Evolutionary conservation across 805 yeast genomes (phyloP).

Genomic region (Hyphopichia homilentoma): DNA sequence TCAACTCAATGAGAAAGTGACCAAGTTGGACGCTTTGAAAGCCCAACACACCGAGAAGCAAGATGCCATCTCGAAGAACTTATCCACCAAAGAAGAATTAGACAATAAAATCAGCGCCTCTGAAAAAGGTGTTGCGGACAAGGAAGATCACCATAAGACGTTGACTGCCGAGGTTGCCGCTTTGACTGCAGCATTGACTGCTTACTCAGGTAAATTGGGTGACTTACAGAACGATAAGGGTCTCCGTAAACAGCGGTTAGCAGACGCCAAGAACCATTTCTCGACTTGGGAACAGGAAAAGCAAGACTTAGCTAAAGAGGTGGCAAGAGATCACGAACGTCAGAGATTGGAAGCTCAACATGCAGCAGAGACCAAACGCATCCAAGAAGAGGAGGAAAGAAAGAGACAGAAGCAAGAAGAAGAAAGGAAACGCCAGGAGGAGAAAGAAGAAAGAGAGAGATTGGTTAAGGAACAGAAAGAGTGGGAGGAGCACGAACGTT

Average conservation of each 20-base stretch:
- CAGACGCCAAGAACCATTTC: conserved; percentile 38
- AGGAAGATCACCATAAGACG: conserved; percentile 33
- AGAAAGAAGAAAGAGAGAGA: conserved; percentile 16
- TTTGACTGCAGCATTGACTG: conserved; percentile 39
- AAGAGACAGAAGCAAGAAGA: conserved; percentile 31
- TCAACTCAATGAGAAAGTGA: conserved; percentile 37
- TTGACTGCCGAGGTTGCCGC: conserved; percentile 42
- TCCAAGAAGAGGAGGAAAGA: conserved; percentile 31
- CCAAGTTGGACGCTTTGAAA: conserved; percentile 29
- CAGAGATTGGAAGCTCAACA: conserved; percentile 41
- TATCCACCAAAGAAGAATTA: conserved; percentile 38
- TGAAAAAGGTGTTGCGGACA: conserved; percentile 32
- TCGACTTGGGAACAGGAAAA: conserved; percentile 44
- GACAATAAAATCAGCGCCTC: conserved; percentile 33
- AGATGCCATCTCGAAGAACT: conserved; percentile 23
- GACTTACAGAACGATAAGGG: conserved; percentile 37
- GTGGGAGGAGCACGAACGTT: conserved; percentile 8
- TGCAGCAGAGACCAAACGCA: conserved; percentile 28
- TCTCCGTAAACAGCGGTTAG: conserved; percentile 30
- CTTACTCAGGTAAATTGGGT: conserved; percentile 42
- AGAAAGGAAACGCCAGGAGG: conserved; percentile 28
- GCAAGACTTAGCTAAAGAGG: conserved; percentile 37
- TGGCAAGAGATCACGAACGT: conserved; percentile 31
- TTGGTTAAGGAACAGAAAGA: conserved; percentile 24
- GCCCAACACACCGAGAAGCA: conserved; percentile 27